Base-by-base conservation (phyloP, 306 rosid genomes). In the Castanopsis chinensis region DNA sequence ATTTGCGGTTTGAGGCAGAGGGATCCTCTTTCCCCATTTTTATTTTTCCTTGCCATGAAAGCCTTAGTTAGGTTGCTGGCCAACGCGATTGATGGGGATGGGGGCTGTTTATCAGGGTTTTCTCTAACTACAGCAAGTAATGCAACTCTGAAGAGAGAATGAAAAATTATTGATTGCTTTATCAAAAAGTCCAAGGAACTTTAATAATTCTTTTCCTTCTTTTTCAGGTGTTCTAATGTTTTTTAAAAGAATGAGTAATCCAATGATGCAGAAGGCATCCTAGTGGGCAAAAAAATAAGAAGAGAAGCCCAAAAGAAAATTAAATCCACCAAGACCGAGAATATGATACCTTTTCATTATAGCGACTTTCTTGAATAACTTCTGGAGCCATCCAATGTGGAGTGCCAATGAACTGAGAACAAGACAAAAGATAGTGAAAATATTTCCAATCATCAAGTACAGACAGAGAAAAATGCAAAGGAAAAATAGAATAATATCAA, bases 311-410 rank as follows among this genome's bases (percentile, higher is more conserved):
- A 76, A 51, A 71, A 74, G 78, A 72, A 69, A 89, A 79, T 53
- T 41, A 79, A 72, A 73, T 17, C 49, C 28, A 57, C 60, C 41
- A 60, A 75, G 52, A 83, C 51, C 57, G 75, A 71, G 78, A 49
- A 69, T 35, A 20, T 53, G 58, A 49, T 8, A 95, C 99, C 98
- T 95, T 95, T 73, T 97, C 99, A 78, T 95, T 98, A 75, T 95
- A 95, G 61, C 99, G 99, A 82, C 96, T 95, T 88, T 95, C 99
- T 80, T 95, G 98, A 89, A 95, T 95, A 80, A 95, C 98, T 89
- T 95, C 98, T 1, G 98, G 99, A 85, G 99, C 99, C 99, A 95
- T 95, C 99, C 99, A 95, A 87, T 95, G 99, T 52, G 99, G 99
- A 54, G 98, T 95, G 79, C 99, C 99, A 69, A 95, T 95, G 89